Evolutionary conservation across 352 stramenopile species (phyloP), one percentile per base, ranked within the genome.

Genomic region (Phytophthora europaea): DNA sequence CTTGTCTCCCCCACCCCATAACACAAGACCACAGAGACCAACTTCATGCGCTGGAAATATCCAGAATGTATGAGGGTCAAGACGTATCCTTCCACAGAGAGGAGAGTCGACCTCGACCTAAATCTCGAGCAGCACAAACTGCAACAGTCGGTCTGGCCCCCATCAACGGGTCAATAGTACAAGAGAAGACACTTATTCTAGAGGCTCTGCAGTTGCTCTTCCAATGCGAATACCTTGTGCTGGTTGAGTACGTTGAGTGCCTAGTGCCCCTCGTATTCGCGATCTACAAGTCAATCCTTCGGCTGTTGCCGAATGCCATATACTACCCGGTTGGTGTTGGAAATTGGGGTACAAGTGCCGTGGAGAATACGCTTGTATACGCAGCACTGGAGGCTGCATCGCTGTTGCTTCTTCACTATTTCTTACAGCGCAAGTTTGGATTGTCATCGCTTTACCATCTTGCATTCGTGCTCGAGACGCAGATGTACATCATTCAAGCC

Each of bases 191-290:
- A 18, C 15, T 69, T 33, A 40, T 73, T 2, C 38, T 59, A 3
- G 23, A 76, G n/a, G 48, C 31, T 15, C 34, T 76, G 12, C 57
- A 70, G 38, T 34, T 81, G 43, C 67, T 84, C 0, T 84, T 76
- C 47, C 36, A 45, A 45, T 45, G 36, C 12, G 36, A 45, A 6
- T 45, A 45, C 16, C 36, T 45, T 45, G 36, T 45, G 36, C 36
- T 45, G 36, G 36, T 45, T 45, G 36, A n/a, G 36, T 45, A 45
- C 5, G 13, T 45, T 15, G 36, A 45, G 36, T 45, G 36, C 13
- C 15, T 45, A 13, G 13, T 45, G 16, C 36, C 36, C 16, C 12
- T 45, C 12, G 36, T 45, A 15, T 45, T 45, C 13, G 13, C 36
- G 36, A 18, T 45, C 36, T 45, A 45, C 13, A 45, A 45, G 13